These are phyloP conservation scores for Sclerotinia borealis DNA, from an alignment of 2,329 filamentous ascomycete genomes.

Conservation along the genomic window DNA sequence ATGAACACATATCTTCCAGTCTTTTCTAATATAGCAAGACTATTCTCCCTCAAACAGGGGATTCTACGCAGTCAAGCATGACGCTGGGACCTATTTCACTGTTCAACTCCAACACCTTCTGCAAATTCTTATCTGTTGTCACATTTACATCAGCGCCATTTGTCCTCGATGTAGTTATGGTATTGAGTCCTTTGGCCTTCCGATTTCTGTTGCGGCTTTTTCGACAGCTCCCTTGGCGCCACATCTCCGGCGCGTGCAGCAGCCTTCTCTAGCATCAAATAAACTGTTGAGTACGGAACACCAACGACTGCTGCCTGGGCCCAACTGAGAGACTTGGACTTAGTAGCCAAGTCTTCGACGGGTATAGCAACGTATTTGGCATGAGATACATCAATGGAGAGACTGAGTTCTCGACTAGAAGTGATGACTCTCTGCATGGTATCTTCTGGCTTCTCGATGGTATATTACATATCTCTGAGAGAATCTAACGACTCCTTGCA, in stretches of 20 bases:
- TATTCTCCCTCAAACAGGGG: neutral
- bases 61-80: constrained; percentile 4
- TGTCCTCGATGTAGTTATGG: neutral
- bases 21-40: neutral
- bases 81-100: neutral
- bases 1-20: neutral
- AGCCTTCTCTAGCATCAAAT: neutral
- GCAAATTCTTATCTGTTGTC: neutral
- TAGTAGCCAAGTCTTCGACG: neutral
- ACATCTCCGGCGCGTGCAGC: neutral
- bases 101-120: neutral
- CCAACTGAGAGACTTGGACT: neutral
- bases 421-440: constrained; percentile 3
- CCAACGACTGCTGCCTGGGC: neutral
- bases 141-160: neutral
- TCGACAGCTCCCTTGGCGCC: neutral
- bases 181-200: neutral
- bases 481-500: neutral
- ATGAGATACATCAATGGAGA: neutral
- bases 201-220: neutral
- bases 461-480: neutral
- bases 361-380: neutral
- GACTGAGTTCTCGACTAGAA: neutral
- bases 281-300: neutral
- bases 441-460: constrained; percentile 7